Conservation (phyloP, 2,329 filamentous ascomycete genomes). For the Fusarium sp. region DNA sequence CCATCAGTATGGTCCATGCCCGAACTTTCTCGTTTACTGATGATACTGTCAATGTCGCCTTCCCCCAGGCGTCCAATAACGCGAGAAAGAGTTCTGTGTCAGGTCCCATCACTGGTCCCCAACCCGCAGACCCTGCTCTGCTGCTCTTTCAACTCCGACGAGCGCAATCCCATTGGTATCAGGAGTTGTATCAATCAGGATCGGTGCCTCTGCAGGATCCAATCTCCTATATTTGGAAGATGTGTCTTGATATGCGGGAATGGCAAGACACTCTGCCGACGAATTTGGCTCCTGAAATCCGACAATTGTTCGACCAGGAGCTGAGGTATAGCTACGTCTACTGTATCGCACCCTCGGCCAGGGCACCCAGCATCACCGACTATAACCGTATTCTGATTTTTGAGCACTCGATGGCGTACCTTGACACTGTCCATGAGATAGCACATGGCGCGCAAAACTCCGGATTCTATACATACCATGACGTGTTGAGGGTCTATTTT, state of each 20-base stretch:
- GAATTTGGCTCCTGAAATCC: conserved; percentile 72
- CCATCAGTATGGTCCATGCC: conserved; percentile 88
- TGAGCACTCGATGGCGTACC: conserved; percentile 86
- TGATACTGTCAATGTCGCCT: conserved; percentile 83
- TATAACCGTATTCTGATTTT: conserved; percentile 86
- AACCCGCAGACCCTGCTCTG: conserved; percentile 75
- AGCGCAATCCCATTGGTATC: conserved; percentile 90
- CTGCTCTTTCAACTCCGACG: conserved; percentile 86
- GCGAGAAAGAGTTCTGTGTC: conserved; percentile 57
- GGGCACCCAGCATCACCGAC: conserved; percentile 77
- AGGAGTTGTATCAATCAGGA: conserved; percentile 84
- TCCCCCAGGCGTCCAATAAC: conserved; percentile 68
- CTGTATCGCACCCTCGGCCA: conserved; percentile 82
- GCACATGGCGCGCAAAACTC: conserved; percentile 68
- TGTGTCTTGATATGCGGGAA: conserved; percentile 79
- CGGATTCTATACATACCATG: conserved; percentile 85
- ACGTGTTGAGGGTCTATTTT: conserved; percentile 86
- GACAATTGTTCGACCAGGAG: conserved; percentile 86
- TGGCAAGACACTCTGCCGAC: conserved; percentile 85
- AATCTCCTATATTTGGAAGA: conserved; percentile 78
- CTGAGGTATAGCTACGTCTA: conserved; percentile 92
- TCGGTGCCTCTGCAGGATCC: conserved; percentile 75
- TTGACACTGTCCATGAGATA: conserved; percentile 77
- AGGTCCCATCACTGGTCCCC: conserved; percentile 58
- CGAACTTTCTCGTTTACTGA: conserved; percentile 94